phyloP scores from a whole-genome alignment of 805 yeast genomes.

The Suhomyces sp. region DNA sequence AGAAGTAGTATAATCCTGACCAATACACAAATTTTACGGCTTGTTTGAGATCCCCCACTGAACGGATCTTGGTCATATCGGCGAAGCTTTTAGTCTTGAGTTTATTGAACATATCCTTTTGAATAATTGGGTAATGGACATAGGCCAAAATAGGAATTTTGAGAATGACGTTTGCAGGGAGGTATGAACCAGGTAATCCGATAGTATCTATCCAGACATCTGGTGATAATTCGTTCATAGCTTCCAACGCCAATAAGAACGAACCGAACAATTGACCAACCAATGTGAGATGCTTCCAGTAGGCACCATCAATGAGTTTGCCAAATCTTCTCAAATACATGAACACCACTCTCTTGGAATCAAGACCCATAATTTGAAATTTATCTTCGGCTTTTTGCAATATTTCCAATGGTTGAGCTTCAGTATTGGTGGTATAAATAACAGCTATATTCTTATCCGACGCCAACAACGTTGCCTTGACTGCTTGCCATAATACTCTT shows the following conservation, averaged over 20 bases:
- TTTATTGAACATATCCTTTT: conserved; percentile 79
- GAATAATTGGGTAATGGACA: conserved; percentile 93
- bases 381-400: conserved; percentile 51
- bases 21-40: conserved; percentile 63
- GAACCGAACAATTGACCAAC: conserved; percentile 89
- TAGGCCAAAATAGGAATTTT: conserved; percentile 80
- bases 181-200: conserved; percentile 89
- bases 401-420: conserved; percentile 48
- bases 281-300: conserved; percentile 80
- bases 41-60: conserved; percentile 21
- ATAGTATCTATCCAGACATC: conserved; percentile 94
- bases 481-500: conserved; percentile 93
- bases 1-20: conserved; percentile 61
- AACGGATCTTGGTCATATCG: conserved; percentile 15
- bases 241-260: conserved; percentile 63
- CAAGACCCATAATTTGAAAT: conserved; percentile 51
- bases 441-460: conserved; percentile 54
- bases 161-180: conserved; percentile 54
- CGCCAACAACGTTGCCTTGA: conserved; percentile 59
- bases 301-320: conserved; percentile 61
- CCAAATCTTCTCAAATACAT: conserved; percentile 55
- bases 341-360: conserved; percentile 55
- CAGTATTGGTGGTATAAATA: conserved; percentile 70
- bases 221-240: conserved; percentile 66
- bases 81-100: conserved; percentile 33